Percentiles rank a stretch among this genome's conserved stretches.
These are phyloP conservation scores for Gossypium australe DNA, from an alignment of 345 rosid genomes.

Conservation along the genomic window DNA sequence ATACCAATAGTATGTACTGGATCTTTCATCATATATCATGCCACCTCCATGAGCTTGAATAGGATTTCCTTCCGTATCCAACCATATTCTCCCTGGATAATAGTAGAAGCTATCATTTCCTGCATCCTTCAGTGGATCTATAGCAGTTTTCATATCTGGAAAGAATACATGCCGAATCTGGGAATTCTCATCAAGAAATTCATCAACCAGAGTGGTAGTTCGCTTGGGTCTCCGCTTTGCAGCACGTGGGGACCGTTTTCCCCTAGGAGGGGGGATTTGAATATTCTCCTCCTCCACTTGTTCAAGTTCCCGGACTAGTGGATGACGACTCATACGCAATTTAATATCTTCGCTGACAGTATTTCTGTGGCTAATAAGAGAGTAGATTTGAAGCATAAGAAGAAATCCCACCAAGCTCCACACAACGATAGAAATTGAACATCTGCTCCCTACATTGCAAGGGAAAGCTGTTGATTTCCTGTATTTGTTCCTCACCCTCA, in stretches of 20 bases:
- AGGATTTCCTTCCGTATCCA: slow-evolving; percentile 84
- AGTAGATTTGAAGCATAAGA: slow-evolving; percentile 52
- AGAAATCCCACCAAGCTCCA: slow-evolving; percentile 78
- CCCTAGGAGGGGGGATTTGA: slow-evolving; percentile 74
- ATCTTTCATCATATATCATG: slow-evolving; percentile 45
- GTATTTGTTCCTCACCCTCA: slow-evolving; percentile 79
- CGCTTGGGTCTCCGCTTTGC: slow-evolving; percentile 74
- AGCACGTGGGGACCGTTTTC: slow-evolving; percentile 78
- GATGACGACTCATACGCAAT: slow-evolving; percentile 37
- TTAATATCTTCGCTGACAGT: slow-evolving; percentile 24
- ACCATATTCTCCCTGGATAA: slow-evolving; percentile 77
- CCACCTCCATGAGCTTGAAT: slow-evolving; percentile 99
- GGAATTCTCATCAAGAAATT: slow-evolving; percentile 94
- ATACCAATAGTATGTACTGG: slow-evolving; percentile 75
- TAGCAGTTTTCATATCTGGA: slow-evolving; percentile 54
- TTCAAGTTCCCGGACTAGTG: slow-evolving; percentile 51
- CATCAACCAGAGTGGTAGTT: slow-evolving; percentile 68
- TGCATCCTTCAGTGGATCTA: slow-evolving; percentile 55
- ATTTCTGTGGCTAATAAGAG: slow-evolving; percentile 36
- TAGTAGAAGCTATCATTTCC: slow-evolving; percentile 52
- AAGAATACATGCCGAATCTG: slow-evolving; percentile 72
- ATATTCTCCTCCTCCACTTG: slow-evolving; percentile 73
- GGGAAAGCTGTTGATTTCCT: slow-evolving; percentile 61
- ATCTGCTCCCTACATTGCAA: slow-evolving; percentile 78
- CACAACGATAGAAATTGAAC: slow-evolving; percentile 41